Conservation (phyloP, 2,329 filamentous ascomycete genomes). For the Colletotrichum filicis region DNA sequence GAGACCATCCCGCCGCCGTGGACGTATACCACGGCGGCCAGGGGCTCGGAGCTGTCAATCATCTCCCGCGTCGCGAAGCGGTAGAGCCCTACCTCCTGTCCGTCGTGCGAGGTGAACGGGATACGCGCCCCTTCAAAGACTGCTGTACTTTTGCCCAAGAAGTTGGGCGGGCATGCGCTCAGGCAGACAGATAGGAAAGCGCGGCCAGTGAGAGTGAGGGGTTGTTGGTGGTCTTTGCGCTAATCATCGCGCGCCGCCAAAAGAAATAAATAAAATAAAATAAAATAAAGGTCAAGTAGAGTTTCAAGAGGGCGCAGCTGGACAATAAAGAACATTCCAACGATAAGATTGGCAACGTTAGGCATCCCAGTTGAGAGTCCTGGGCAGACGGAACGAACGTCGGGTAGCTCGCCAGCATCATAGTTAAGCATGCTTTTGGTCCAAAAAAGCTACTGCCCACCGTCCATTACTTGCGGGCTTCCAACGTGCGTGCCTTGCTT, state of each 20-base stretch:
- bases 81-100: too few relatives aligned
- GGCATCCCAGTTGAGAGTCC: too few relatives aligned
- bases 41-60: too few relatives aligned
- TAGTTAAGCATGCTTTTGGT: background rate
- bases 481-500: background rate
- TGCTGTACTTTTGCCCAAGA: background rate
- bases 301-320: background rate
- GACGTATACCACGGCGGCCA: too few relatives aligned
- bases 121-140: background rate
- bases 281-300: background rate
- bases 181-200: background rate
- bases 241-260: background rate
- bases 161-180: background rate
- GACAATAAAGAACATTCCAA: background rate
- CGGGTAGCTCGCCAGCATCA: background rate
- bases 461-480: background rate
- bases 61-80: too few relatives aligned
- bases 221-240: background rate
- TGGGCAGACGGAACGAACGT: conserved; percentile 20
- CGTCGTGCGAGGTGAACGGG: too few relatives aligned
- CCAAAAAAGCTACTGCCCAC: conserved; percentile 14
- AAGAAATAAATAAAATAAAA: background rate
- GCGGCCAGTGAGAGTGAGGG: background rate
- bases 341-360: background rate
- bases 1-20: too few relatives aligned